Evolutionary conservation across 1,284 basidiomycete genomes (phyloP), one percentile per base, ranked within the genome.

Genomic region (Earliella scabrosa): DNA sequence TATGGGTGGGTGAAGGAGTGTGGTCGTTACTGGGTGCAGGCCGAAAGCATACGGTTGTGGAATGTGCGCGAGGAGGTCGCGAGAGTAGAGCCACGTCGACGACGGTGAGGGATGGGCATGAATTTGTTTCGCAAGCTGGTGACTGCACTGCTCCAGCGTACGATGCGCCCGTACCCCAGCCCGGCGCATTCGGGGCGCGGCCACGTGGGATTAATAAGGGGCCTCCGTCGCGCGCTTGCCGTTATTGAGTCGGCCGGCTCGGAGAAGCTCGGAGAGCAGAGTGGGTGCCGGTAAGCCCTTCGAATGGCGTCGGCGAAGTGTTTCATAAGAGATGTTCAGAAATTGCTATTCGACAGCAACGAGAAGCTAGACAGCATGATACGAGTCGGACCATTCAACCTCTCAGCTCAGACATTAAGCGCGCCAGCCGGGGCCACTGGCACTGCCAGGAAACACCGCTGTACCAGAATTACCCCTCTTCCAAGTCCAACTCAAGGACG

Each of bases 401-500:
- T n/a, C n/a, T n/a, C n/a, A n/a, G n/a, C n/a, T n/a, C n/a, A n/a
- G n/a, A n/a, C n/a, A n/a, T n/a, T n/a, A n/a, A n/a, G n/a, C n/a
- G n/a, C n/a, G n/a, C n/a, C n/a, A n/a, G n/a, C n/a, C n/a, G n/a
- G n/a, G n/a, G n/a, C n/a, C n/a, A n/a, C n/a, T n/a, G n/a, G n/a
- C n/a, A n/a, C n/a, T n/a, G n/a, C n/a, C n/a, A 7, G 18, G n/a
- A 34, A 31, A 31, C 7, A 43, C 24, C 40, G 20, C 43, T n/a
- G n/a, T n/a, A 26, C 43, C 5, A 11, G 16, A 26, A 45, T 8
- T 24, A 62, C 9, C 49, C 52, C 34, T 62, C 60, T 23, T 62
- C 60, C 20, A 48, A 26, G 36, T 57, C 52, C 14, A 59, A 21
- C 11, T 62, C 60, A 43, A 62, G 32, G 27, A 62, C 54, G 23